Conservation (phyloP, 23 red algal genomes). For the Gracilaria domingensis region DNA sequence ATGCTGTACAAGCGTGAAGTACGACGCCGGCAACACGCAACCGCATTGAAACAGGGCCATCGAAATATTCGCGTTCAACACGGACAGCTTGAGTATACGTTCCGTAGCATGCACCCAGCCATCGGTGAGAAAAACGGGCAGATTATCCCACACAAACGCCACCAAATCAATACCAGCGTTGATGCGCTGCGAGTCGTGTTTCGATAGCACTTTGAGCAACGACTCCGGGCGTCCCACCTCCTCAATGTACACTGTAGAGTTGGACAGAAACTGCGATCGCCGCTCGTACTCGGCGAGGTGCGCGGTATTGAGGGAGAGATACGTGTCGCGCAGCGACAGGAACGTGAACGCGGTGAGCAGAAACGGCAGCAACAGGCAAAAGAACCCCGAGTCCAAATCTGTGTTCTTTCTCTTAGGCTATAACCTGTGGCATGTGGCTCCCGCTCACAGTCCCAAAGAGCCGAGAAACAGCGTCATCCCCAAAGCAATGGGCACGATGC, state of each 20-base stretch:
- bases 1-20: constrained; percentile 50
- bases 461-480: constrained; percentile 57
- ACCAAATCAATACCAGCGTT: constrained; percentile 64
- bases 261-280: constrained; percentile 75
- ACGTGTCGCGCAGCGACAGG: constrained; percentile 51
- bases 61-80: constrained; percentile 11
- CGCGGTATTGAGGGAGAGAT: constrained; percentile 38
- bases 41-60: constrained; percentile 72
- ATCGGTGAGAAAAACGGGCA: constrained; percentile 70
- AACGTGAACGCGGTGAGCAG: constrained; percentile 68
- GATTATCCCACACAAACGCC: constrained; percentile 75
- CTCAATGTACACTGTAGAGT: constrained; percentile 82
- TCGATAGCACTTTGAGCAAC: constrained; percentile 42
- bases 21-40: constrained; percentile 67
- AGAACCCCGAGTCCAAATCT: constrained; percentile 71
- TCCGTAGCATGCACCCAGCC: constrained; percentile 70
- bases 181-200: constrained; percentile 54
- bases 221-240: constrained; percentile 62
- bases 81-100: background rate
- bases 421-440: too few species aligned
- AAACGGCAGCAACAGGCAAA: constrained; percentile 70
- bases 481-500: constrained; percentile 52
- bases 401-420: too few species aligned
- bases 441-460: background rate
- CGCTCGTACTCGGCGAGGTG: constrained; percentile 83